Evolutionary conservation across 306 rosid genomes (phyloP).

Genomic region (Spatholobus suberectus): DNA sequence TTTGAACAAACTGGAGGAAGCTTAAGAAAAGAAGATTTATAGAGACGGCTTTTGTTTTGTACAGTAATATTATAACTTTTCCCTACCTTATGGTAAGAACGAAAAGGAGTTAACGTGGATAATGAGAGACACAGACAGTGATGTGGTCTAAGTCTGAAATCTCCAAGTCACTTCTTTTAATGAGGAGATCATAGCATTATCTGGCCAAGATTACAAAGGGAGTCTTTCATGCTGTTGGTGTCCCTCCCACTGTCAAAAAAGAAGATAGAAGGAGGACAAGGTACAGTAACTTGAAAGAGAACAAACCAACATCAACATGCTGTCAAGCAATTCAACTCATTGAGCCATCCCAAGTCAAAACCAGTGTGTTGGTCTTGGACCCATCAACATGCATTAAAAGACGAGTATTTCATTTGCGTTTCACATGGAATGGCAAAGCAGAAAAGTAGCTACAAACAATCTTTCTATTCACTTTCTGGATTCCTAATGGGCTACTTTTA

Average conservation of each 20-base stretch:
- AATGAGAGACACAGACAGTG: slow-evolving; percentile 10
- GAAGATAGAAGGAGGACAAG: slow-evolving; percentile 11
- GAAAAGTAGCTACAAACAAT: slow-evolving; percentile 2
- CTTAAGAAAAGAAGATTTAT: background rate
- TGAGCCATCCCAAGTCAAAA: slow-evolving; percentile 46
- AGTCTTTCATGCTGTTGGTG: slow-evolving; percentile 13
- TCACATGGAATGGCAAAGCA: slow-evolving; percentile 41
- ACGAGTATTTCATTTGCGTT: slow-evolving; percentile 34
- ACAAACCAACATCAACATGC: slow-evolving; percentile 30
- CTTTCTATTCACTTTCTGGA: slow-evolving; percentile 34
- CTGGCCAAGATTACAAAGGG: slow-evolving; percentile 32
- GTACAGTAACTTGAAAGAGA: slow-evolving; percentile 29
- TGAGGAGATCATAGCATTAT: slow-evolving; percentile 51
- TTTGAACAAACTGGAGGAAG: slow-evolving; percentile 42
- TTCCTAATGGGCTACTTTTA: slow-evolving; percentile 19
- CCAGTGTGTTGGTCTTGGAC: slow-evolving; percentile 35
- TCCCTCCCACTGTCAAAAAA: slow-evolving; percentile 46
- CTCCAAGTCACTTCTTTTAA: slow-evolving; percentile 73
- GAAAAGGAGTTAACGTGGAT: slow-evolving; percentile 27
- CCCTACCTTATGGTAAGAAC: slow-evolving; percentile 23
- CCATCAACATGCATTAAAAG: slow-evolving; percentile 47
- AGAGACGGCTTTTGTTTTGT: slow-evolving; percentile 34
- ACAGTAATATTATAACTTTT: slow-evolving; percentile 30
- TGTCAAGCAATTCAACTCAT: slow-evolving; percentile 28
- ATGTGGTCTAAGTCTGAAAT: slow-evolving; percentile 44